Conservation (phyloP, 202 grass and related monocot species). For the Dendrocalamus latiflorus region DNA sequence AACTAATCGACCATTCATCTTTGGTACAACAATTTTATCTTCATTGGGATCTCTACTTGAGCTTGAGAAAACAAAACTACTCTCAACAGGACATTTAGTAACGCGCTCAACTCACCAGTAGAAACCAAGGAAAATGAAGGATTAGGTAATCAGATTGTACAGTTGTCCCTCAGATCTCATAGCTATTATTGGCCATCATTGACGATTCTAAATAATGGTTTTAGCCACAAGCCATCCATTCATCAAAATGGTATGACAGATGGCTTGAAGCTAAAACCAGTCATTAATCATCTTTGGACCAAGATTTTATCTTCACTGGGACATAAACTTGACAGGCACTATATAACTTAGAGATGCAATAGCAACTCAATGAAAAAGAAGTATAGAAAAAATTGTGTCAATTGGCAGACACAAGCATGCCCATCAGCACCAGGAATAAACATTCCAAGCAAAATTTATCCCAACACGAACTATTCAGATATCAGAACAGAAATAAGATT, state of each 20-base stretch:
- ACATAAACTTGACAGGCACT: neutral
- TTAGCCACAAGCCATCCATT: slow-evolving; percentile 40
- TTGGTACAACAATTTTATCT: slow-evolving; percentile 1
- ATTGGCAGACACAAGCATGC: neutral
- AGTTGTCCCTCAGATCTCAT: slow-evolving; percentile 48
- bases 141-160: neutral
- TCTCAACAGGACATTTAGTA: neutral
- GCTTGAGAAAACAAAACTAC: neutral
- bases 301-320: slow-evolving; percentile 45
- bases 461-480: neutral
- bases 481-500: neutral
- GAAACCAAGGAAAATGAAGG: neutral
- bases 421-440: neutral
- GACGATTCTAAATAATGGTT: slow-evolving; percentile 6
- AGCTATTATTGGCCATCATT: slow-evolving; percentile 49
- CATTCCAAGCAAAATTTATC: neutral
- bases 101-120: neutral
- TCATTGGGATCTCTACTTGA: neutral
- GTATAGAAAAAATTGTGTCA: neutral
- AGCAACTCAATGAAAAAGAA: neutral
- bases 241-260: slow-evolving; percentile 1
- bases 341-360: neutral
- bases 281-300: slow-evolving; percentile 36
- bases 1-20: slow-evolving; percentile 18
- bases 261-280: slow-evolving; percentile 48